Percentiles rank a stretch among this genome's conserved stretches.
Conservation (phyloP, 2,329 filamentous ascomycete genomes). For the Fusarium pseudoanthophilum region DNA sequence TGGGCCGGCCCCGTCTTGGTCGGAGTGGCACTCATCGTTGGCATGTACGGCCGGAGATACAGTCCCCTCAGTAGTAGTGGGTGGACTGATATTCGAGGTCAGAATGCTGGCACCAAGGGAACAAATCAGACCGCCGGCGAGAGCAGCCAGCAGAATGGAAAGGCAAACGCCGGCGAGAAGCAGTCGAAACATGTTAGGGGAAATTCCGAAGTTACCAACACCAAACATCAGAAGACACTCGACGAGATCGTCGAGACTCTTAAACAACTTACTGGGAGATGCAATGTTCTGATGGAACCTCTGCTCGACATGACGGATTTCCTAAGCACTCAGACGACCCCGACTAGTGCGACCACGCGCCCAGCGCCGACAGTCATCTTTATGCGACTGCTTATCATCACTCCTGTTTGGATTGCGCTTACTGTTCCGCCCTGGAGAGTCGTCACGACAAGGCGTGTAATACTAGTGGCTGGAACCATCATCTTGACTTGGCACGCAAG, state of each 20-base stretch:
- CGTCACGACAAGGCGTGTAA: slow-evolving; percentile 85
- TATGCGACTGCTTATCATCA: slow-evolving; percentile 86
- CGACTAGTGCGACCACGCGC: slow-evolving; percentile 89
- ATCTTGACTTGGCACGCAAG: slow-evolving; percentile 92
- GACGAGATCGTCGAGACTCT: slow-evolving; percentile 97
- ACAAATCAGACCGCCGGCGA: slow-evolving; percentile 28
- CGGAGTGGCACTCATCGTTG: slow-evolving; percentile 81
- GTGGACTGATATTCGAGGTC: slow-evolving; percentile 65
- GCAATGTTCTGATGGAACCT: slow-evolving; percentile 91
- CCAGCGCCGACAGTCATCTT: slow-evolving; percentile 91
- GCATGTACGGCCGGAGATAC: slow-evolving; percentile 92
- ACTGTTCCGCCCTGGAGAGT: slow-evolving; percentile 85
- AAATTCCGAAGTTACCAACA: slow-evolving; percentile 69
- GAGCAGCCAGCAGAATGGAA: slow-evolving; percentile 42
- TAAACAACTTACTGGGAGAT: slow-evolving; percentile 88
- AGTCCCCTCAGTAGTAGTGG: slow-evolving; percentile 89
- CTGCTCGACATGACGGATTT: slow-evolving; percentile 92
- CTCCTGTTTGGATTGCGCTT: slow-evolving; percentile 86
- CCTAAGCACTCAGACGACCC: slow-evolving; percentile 87
- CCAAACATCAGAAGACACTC: slow-evolving; percentile 89
- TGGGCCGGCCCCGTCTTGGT: slow-evolving; percentile 86
- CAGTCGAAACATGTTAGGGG: slow-evolving; percentile 56
- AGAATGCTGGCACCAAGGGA: slow-evolving; percentile 39
- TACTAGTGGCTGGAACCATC: slow-evolving; percentile 87
- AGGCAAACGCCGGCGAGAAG: slow-evolving; percentile 42